phyloP scores from a whole-genome alignment of 2,329 filamentous ascomycete genomes.

The Bipolaris cookei region DNA sequence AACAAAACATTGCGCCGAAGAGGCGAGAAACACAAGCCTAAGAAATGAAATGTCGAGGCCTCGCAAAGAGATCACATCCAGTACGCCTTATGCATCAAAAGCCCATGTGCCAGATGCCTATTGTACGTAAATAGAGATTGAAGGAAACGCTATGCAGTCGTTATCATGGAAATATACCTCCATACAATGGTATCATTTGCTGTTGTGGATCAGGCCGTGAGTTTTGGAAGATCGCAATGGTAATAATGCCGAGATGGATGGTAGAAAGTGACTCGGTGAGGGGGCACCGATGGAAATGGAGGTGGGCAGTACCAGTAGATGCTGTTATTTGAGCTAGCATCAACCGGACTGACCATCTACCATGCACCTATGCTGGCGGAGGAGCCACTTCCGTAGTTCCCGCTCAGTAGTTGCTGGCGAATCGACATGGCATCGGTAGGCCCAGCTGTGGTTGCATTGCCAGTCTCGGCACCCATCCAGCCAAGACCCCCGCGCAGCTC shows the following conservation, averaged over 20 bases:
- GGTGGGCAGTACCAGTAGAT: neutral
- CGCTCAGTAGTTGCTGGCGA: conserved; percentile 59
- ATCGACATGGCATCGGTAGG: conserved; percentile 44
- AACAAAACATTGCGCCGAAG: conserved; percentile 29
- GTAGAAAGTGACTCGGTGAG: neutral
- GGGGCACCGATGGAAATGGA: neutral
- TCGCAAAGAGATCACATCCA: conserved; percentile 6
- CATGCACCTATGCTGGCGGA: conserved; percentile 64
- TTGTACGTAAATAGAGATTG: conserved; percentile 25
- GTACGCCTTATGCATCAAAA: conserved; percentile 23
- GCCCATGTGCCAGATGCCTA: conserved; percentile 30
- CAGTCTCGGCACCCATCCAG: conserved; percentile 69
- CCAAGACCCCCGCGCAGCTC: conserved; percentile 76
- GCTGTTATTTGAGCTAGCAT: neutral
- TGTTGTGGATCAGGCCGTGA: conserved; percentile 17
- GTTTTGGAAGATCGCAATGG: conserved; percentile 6
- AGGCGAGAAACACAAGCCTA: conserved; percentile 10
- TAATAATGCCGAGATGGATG: conserved; percentile 8
- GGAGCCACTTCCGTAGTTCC: conserved; percentile 61
- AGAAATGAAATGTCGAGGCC: conserved; percentile 9
- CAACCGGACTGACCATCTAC: conserved; percentile 47
- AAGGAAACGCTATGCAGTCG: conserved; percentile 49
- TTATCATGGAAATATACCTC: conserved; percentile 35
- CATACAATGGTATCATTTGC: conserved; percentile 27
- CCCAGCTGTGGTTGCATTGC: conserved; percentile 27